Evolutionary conservation across 768 basidiomycete genomes (phyloP).

Genomic region (Coprinopsis sp.): DNA sequence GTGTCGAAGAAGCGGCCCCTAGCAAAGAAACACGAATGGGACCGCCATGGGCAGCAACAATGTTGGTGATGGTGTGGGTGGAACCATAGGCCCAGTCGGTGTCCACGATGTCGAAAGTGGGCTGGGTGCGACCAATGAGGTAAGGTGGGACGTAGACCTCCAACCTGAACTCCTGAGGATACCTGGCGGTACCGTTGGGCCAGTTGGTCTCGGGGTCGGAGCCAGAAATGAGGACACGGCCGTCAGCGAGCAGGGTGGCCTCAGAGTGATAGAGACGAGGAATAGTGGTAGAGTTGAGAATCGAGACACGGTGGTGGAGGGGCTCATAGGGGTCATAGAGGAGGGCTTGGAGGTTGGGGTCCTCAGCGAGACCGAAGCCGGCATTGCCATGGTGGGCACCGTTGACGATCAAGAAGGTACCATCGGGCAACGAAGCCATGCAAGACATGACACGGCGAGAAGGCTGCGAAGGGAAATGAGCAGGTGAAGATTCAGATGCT

Average conservation of each 20-base stretch:
- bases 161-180: constrained; percentile 74
- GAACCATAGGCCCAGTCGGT: constrained; percentile 63
- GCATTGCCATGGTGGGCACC: constrained; percentile 68
- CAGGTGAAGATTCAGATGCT: constrained; percentile 22
- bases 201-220: constrained; percentile 61
- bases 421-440: constrained; percentile 66
- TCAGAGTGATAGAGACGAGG: constrained; percentile 77
- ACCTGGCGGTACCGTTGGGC: constrained; percentile 38
- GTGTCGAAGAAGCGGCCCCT: constrained; percentile 23
- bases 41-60: constrained; percentile 41
- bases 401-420: constrained; percentile 74
- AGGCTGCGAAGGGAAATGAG: constrained; percentile 54
- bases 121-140: constrained; percentile 60
- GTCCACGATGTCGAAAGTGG: constrained; percentile 50
- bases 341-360: constrained; percentile 61
- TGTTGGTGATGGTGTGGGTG: constrained; percentile 46
- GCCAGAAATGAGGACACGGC: constrained; percentile 69
- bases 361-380: constrained; percentile 64
- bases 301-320: constrained; percentile 56
- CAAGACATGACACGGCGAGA: constrained; percentile 74
- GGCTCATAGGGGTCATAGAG: constrained; percentile 67
- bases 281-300: constrained; percentile 63
- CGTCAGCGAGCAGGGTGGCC: constrained; percentile 70
- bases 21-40: constrained; percentile 58
- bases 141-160: constrained; percentile 87